These are phyloP conservation scores for Myxozyma nipponensis DNA, from an alignment of 805 yeast genomes.

Conservation along the genomic window DNA sequence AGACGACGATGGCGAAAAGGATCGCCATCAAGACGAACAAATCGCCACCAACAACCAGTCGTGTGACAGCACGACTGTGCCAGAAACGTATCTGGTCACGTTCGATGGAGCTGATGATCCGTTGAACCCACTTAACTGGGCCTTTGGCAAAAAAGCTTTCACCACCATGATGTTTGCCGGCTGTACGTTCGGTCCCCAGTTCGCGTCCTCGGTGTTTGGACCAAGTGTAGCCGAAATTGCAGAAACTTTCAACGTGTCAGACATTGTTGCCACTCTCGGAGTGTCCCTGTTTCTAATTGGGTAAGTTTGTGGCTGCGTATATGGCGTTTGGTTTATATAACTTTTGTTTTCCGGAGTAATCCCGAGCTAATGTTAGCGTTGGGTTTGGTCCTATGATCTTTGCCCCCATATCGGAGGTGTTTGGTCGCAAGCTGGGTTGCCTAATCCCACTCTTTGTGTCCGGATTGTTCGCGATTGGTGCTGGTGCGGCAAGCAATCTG, in stretches of 20 bases:
- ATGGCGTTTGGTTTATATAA: not conserved
- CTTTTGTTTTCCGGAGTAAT: not conserved
- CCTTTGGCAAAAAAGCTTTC: conserved; percentile 12
- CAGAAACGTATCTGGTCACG: conserved; percentile 19
- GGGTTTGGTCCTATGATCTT: conserved; percentile 81
- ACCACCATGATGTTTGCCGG: conserved; percentile 23
- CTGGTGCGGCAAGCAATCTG: conserved; percentile 46
- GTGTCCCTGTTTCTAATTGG: conserved; percentile 53
- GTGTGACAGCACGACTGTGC: not conserved
- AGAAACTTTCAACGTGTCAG: conserved; percentile 9
- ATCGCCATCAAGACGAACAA: too few relatives aligned
- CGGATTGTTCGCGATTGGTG: conserved; percentile 27
- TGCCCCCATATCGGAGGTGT: conserved; percentile 74
- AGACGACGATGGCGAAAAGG: too few relatives aligned
- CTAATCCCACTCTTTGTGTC: conserved; percentile 42
- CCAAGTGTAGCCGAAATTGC: conserved; percentile 14
- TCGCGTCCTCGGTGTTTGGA: conserved; percentile 21
- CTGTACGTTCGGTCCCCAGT: conserved; percentile 28
- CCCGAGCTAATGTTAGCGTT: conserved; percentile 32
- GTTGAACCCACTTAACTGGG: conserved; percentile 24
- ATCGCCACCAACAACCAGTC: too few relatives aligned
- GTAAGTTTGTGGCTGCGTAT: conserved; percentile 15
- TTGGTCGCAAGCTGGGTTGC: conserved; percentile 66
- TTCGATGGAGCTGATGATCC: conserved; percentile 33
- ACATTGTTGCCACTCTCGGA: conserved; percentile 19